Base-by-base conservation (phyloP, 805 yeast species). In the Ogataea paraovalis region DNA sequence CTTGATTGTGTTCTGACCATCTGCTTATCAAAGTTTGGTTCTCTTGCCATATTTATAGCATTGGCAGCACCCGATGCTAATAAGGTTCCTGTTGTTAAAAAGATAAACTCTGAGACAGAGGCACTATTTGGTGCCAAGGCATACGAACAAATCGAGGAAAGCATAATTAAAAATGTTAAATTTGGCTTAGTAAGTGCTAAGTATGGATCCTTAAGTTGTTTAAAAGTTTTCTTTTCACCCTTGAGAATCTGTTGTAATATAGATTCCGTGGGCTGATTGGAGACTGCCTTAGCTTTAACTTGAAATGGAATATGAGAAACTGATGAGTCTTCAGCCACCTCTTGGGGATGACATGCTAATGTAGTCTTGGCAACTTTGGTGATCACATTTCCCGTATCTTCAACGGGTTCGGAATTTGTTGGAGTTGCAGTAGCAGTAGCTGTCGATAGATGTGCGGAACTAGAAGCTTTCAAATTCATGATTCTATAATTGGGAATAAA, bases 21-120 rank as follows among this genome's bases (percentile, higher is more conserved):
- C 61, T 78, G 76, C 41, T 78, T 75, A 62, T 94, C 99, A 61
- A 82, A 94, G 19, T 80, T 85, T 1, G 97, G 96, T 67, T 94
- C 99, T 56, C 99, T 74, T 2, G 90, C 98, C 96, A 91, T 92
- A 62, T 94, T 94, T 42, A 94, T 89, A 3, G 98, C 96, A 68
- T 94, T 94, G 2, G 99, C 99, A 2, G 97, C 83, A 10, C 96
- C 95, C 0, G 97, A 89, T 54, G 94, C 80, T 30, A 94, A 68
- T 1, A 92, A 79, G 0, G 97, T 94, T 14, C 99, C 99, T 0
- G 76, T 66, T 0, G 97, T 87, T 28, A 94, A 71, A 55, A 82
- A 81, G 28, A 87, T 58, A 42, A 94, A 74, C 52, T 87, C 83
- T 6, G 79, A 70, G 3, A 92, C 65, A 0, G 94, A 80, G 0